phyloP scores from a whole-genome alignment of 2,329 filamentous ascomycete species.

The Diaporthe ilicicola region DNA sequence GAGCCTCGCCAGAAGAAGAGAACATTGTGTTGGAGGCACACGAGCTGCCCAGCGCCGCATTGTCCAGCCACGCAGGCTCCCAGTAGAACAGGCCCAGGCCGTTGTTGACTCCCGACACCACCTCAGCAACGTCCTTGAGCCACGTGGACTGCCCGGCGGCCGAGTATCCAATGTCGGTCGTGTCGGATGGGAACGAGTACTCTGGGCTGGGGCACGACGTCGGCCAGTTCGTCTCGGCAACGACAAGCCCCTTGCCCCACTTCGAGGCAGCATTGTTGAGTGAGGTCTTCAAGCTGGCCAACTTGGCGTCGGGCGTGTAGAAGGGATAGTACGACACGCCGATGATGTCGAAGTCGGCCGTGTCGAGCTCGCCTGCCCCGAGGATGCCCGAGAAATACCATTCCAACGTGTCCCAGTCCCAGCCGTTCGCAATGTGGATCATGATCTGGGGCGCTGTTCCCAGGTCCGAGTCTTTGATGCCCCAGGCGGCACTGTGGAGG shows the following conservation, averaged over 20 bases:
- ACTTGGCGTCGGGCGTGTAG: constrained; percentile 67
- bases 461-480: constrained; percentile 70
- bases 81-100: constrained; percentile 75
- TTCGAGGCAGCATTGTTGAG: constrained; percentile 66
- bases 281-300: constrained; percentile 62
- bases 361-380: constrained; percentile 55
- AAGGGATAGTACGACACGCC: constrained; percentile 80
- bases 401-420: constrained; percentile 72
- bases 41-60: constrained; percentile 70
- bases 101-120: constrained; percentile 60
- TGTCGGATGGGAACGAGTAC: constrained; percentile 68
- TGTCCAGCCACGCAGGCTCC: constrained; percentile 77
- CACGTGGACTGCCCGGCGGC: constrained; percentile 70
- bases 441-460: constrained; percentile 71
- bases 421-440: constrained; percentile 81
- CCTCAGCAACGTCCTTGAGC: constrained; percentile 65
- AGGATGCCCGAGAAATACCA: constrained; percentile 67
- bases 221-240: constrained; percentile 78
- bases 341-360: constrained; percentile 73
- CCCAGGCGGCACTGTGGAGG: constrained; percentile 70
- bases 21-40: constrained; percentile 63
- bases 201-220: constrained; percentile 66
- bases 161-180: constrained; percentile 68
- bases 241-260: constrained; percentile 73
- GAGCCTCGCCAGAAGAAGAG: constrained; percentile 25